Base-by-base conservation (phyloP, 2,329 filamentous ascomycete genomes). In the Penicillium italicum region DNA sequence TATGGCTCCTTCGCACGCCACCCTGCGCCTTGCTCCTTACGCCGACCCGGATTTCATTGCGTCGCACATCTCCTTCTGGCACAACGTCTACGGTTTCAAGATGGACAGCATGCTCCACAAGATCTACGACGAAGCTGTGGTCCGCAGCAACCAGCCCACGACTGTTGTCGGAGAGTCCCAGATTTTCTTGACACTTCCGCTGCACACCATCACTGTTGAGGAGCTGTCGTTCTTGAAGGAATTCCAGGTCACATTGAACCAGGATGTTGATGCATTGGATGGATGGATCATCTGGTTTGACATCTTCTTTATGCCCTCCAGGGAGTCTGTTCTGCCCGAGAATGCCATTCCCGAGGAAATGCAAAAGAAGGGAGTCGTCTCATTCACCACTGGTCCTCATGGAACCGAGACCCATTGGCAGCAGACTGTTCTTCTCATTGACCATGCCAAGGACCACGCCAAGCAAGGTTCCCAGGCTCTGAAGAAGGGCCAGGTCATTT, bases 221-320 rank as follows among this genome's bases (percentile, higher is more conserved):
- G 90, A 97, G 64, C 79, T 97, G 18, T 82, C 84, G 16, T 97
- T 97, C 76, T 83, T 83, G 44, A 83, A 85, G 9, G 75, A 82
- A 4, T 95, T 91, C 77, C 71, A 81, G 52, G 81, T 85, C 10
- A 81, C 77, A 16, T 69, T 94, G 6, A 80, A 78, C 1, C 76
- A 81, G 42, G 82, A 88, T 58, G 78, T 87, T 53, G 85, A 89
- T 57, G 77, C 80, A 1, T 77, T 97, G n/a, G 91, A 97, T 69
- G 93, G 90, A 5, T 96, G 91, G 72, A 80, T 91, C 14, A 82
- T 96, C 63, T 97, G 92, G 90, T 97, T 97, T 70, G 93, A 97
- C 72, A 93, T 88, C 24, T 94, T 94, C 79, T 97, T 97, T 75
- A 83, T 88, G 62, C 84, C 86, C 10, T 82, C 82, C 0, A 77